A percentile compares a stretch with the other conserved stretches of the same genome.
Conservation (phyloP, 257 asterid species). For the Nicotiana attenuata region DNA sequence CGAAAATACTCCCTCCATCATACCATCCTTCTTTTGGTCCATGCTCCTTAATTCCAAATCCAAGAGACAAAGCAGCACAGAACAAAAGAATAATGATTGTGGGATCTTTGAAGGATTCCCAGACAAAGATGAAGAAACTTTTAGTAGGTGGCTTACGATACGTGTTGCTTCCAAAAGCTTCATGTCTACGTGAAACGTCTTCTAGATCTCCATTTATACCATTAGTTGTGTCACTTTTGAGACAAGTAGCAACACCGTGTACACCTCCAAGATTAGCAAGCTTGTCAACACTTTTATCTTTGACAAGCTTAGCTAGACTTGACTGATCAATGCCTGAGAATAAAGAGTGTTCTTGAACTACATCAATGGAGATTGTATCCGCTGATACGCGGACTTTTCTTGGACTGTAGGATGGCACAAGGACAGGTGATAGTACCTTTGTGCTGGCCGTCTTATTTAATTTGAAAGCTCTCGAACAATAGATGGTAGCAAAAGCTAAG, state of each 20-base stretch:
- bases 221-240: constrained; percentile 8
- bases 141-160: constrained; percentile 22
- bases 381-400: not conserved
- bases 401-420: not conserved
- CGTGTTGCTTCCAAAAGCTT: constrained; percentile 33
- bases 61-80: constrained; percentile 36
- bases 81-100: constrained; percentile 28
- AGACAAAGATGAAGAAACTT: constrained; percentile 19
- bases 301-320: constrained; percentile 28
- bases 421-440: not conserved
- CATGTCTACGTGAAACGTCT: constrained; percentile 7
- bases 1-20: constrained; percentile 39
- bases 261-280: constrained; percentile 26
- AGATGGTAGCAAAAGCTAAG: constrained; percentile 21
- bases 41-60: constrained; percentile 35
- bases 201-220: constrained; percentile 27
- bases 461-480: constrained; percentile 26
- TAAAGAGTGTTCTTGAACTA: not conserved
- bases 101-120: constrained; percentile 30
- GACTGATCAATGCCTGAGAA: constrained; percentile 12
- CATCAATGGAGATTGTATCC: constrained; percentile 2
- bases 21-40: constrained; percentile 37
- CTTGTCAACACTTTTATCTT: constrained; percentile 22
- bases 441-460: not conserved
- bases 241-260: constrained; percentile 23